Evolutionary conservation across 164 flowering plant species (phyloP).

Genomic region (Aristolochia fimbriata): DNA sequence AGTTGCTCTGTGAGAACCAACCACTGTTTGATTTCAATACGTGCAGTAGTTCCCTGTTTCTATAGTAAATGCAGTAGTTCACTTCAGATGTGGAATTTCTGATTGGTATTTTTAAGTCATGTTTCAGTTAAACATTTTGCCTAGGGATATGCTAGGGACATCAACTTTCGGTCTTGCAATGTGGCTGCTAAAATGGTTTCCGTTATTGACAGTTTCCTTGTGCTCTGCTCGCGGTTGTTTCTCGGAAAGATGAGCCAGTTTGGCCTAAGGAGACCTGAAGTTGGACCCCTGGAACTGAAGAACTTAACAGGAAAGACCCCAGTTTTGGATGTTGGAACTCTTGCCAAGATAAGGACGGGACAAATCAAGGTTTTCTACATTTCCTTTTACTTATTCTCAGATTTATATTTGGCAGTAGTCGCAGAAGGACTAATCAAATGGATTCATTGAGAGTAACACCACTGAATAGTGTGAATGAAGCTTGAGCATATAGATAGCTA

Average conservation of each 20-base stretch:
- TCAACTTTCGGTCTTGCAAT: constrained; percentile 45
- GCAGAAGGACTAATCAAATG: too few relatives aligned
- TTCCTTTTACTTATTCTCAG: background rate
- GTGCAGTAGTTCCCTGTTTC: too few relatives aligned
- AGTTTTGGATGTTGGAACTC: constrained; percentile 31
- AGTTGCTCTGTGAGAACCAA: too few relatives aligned
- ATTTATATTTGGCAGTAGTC: too few relatives aligned
- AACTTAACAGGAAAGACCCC: constrained; percentile 30
- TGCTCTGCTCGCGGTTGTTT: constrained; percentile 25
- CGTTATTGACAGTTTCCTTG: constrained; percentile 33
- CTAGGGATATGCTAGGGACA: constrained; percentile 36
- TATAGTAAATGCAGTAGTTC: too few relatives aligned
- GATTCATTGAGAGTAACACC: too few relatives aligned
- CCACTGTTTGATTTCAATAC: too few relatives aligned
- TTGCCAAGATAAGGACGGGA: constrained; percentile 27
- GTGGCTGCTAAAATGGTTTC: constrained; percentile 41
- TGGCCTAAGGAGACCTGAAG: constrained; percentile 39
- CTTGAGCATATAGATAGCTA: too few relatives aligned
- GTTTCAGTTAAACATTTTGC: constrained; percentile 44
- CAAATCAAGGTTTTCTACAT: constrained; percentile 18
- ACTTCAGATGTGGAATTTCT: too few relatives aligned
- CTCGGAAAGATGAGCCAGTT: constrained; percentile 24
- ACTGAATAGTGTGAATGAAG: too few relatives aligned
- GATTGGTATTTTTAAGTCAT: constrained; percentile 1
- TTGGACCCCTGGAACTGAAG: constrained; percentile 43